Conservation (phyloP, 176 grass and related monocot genomes). For the Metroxylon sagu region DNA sequence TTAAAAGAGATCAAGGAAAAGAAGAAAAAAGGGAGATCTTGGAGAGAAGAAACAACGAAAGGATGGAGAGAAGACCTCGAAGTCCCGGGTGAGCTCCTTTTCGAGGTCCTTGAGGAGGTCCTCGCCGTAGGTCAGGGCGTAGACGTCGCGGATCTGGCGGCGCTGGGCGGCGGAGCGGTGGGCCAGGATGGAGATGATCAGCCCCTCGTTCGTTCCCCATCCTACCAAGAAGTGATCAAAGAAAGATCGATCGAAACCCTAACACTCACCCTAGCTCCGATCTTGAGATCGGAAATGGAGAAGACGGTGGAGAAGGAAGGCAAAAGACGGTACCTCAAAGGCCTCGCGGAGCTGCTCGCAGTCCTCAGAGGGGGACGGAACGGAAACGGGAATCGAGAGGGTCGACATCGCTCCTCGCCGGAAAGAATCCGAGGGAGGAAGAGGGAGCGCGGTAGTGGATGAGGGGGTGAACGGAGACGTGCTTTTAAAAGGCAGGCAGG, state of each 20-base stretch:
- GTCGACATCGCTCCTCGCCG: slow-evolving; percentile 39
- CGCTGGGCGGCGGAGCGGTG: slow-evolving; percentile 76
- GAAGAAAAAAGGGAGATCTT: not conserved
- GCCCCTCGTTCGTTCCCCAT: slow-evolving; percentile 81
- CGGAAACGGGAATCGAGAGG: slow-evolving; percentile 41
- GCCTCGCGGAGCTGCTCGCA: slow-evolving; percentile 78
- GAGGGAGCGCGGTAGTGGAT: no score
- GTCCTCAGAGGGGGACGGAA: slow-evolving; percentile 57
- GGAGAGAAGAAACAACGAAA: not conserved
- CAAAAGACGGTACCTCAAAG: slow-evolving; percentile 43
- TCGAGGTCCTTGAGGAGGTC: slow-evolving; percentile 77
- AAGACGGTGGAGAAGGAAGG: not conserved
- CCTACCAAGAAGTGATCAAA: slow-evolving; percentile 26
- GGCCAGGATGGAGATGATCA: slow-evolving; percentile 88
- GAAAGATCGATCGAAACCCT: not conserved
- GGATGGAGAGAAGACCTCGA: slow-evolving; percentile 43
- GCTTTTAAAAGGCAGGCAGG: no score
- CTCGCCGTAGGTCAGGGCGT: slow-evolving; percentile 60
- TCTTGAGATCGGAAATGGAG: not conserved
- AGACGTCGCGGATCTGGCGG: slow-evolving; percentile 56
- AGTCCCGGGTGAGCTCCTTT: slow-evolving; percentile 80
- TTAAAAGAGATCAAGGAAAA: not conserved
- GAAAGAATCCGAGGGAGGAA: no score
- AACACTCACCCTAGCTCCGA: no score
- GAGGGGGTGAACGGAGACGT: no score